Evolutionary conservation across 169 alveolate species (phyloP).

Genomic region (Plasmodium inui): DNA sequence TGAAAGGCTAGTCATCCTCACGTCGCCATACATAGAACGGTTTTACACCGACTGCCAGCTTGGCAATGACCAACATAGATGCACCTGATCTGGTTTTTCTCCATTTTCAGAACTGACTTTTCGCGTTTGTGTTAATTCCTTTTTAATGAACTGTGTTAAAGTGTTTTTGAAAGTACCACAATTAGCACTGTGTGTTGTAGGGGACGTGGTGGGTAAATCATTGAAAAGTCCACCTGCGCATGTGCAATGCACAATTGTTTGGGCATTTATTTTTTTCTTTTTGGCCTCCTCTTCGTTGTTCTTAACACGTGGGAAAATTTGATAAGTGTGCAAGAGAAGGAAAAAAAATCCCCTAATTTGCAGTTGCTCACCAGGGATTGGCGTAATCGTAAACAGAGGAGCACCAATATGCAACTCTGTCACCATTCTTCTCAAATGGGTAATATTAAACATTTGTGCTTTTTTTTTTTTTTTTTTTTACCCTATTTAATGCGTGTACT

Average conservation of each 20-base stretch:
- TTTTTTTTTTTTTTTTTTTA: background rate
- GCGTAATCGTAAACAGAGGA: background rate
- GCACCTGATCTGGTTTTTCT: background rate
- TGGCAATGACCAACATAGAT: background rate
- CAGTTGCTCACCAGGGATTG: background rate
- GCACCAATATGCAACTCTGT: background rate
- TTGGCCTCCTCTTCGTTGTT: background rate
- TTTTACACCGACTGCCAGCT: background rate
- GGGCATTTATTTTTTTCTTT: background rate
- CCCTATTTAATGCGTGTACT: background rate
- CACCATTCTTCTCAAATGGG: background rate
- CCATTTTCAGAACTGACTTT: background rate
- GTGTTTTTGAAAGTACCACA: background rate
- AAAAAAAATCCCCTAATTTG: background rate
- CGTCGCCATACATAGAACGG: background rate
- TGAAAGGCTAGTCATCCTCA: background rate
- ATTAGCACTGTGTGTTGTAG: background rate
- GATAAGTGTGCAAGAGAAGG: background rate
- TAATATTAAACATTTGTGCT: background rate
- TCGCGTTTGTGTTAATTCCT: background rate
- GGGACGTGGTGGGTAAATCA: background rate
- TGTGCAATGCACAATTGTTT: background rate
- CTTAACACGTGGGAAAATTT: background rate
- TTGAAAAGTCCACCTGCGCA: background rate
- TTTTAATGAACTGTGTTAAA: background rate